Evolutionary conservation across 495 filamentous ascomycete genomes (phyloP), one percentile per base, ranked within the genome.

Genomic region (Trichoderma gamsii): DNA sequence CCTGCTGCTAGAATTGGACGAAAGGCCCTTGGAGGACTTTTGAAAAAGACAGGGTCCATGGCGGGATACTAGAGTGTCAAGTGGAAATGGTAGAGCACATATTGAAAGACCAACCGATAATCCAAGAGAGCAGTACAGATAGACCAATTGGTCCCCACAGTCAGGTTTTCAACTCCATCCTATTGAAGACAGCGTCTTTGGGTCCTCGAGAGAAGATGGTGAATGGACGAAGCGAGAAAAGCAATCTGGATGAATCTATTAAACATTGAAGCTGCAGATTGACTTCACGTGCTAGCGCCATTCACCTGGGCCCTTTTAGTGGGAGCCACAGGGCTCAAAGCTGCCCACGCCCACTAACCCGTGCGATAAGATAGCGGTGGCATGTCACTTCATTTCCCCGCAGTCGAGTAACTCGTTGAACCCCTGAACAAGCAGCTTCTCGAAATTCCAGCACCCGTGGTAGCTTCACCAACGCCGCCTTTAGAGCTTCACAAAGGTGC

Each of bases 381-480:
- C 15, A 61, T 61, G 56, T 61, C 56, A 61, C 56, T 61, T 61
- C 56, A 16, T 32, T 61, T 61, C 56, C 56, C 56, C 56, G 56
- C 56, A 61, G 25, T 61, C 56, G 56, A 18, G 8, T 29, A 29
- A 11, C 25, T 21, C 2, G 21, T 25, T 38, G 35, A 61, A 61
- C 56, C 56, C 56, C 56, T 61, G 56, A 61, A 32, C 51, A 21
- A 27, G 21, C 51, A 61, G 12, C 11, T 21, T 49, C 16, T 61
- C 27, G 56, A 61, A 25, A 23, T 61, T 21, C 8, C 44, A 52
- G 49, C n/a, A 38, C 5, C 11, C 21, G 16, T 23, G 18, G 18
- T 0, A 52, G 18, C n/a, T 11, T 21, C 49, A n/a, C 4, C 49
- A 52, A 21, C 49, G 5, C 49, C 43, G 43, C 18, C 43, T 46